phyloP scores from a whole-genome alignment of 768 basidiomycete genomes.

The Dendrothele bispora region DNA sequence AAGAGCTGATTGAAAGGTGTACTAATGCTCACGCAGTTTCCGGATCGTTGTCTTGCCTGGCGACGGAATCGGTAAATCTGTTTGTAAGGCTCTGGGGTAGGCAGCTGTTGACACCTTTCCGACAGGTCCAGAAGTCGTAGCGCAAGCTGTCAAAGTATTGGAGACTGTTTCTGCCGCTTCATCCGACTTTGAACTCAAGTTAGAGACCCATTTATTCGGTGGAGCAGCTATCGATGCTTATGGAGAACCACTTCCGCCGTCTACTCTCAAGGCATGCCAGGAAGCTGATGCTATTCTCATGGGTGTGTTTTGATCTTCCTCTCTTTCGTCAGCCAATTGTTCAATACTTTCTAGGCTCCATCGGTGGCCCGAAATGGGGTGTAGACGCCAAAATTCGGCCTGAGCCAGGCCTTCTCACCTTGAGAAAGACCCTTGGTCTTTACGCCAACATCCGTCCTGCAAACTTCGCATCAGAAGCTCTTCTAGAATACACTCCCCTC shows the following conservation, averaged over 20 bases:
- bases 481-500: conserved; percentile 86
- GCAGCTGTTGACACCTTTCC: not conserved
- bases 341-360: conserved; percentile 63
- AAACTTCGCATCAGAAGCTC: conserved; percentile 89
- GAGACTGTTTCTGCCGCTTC: conserved; percentile 65
- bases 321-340: conserved; percentile 2
- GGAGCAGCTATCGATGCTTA: conserved; percentile 89
- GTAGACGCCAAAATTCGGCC: conserved; percentile 86
- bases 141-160: conserved; percentile 82
- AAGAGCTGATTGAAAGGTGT: not conserved
- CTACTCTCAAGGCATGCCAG: conserved; percentile 86
- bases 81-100: not conserved
- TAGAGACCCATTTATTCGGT: conserved; percentile 82
- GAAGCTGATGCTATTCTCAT: conserved; percentile 94
- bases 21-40: conserved; percentile 51
- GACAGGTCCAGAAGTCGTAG: conserved; percentile 85
- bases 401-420: conserved; percentile 83
- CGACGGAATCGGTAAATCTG: conserved; percentile 85
- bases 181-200: conserved; percentile 64
- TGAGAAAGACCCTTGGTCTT: conserved; percentile 91
- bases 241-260: conserved; percentile 82
- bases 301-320: conserved; percentile 50
- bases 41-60: conserved; percentile 90
- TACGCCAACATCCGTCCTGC: conserved; percentile 99
- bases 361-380: conserved; percentile 99